A percentile compares a stretch with the other conserved stretches of the same genome.
These are phyloP conservation scores for Dentipellis sp. DNA, from an alignment of 768 basidiomycete genomes.

Conservation along the genomic window DNA sequence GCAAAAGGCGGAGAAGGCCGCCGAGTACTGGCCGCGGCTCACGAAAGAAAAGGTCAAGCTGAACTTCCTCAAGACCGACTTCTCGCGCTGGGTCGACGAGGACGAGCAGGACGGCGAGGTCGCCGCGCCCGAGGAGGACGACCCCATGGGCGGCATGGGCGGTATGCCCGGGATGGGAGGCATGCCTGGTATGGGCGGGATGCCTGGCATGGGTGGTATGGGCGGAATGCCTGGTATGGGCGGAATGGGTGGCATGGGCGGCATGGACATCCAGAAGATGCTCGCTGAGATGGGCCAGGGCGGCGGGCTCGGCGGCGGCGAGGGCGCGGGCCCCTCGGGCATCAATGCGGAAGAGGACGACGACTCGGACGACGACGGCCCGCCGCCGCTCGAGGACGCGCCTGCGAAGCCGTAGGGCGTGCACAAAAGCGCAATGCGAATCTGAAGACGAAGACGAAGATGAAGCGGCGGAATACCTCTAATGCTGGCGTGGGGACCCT, in stretches of 20 bases:
- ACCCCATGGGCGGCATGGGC: conserved; percentile 29
- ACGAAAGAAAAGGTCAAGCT: conserved; percentile 81
- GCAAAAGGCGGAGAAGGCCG: conserved; percentile 68
- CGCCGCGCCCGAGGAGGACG: conserved; percentile 35
- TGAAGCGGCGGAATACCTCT: not conserved
- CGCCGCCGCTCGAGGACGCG: conserved; percentile 75
- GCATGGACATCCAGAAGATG: conserved; percentile 57
- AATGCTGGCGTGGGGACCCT: not conserved
- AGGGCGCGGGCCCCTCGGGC: conserved; percentile 15
- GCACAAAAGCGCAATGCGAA: not conserved
- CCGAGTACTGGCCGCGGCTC: conserved; percentile 88
- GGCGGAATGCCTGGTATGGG: conserved; percentile 35
- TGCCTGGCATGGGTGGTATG: conserved; percentile 45
- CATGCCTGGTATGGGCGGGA: conserved; percentile 33
- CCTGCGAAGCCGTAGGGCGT: conserved; percentile 28
- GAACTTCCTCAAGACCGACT: conserved; percentile 89
- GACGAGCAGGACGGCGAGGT: conserved; percentile 80
- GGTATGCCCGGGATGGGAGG: conserved; percentile 30
- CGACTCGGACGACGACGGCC: conserved; percentile 53
- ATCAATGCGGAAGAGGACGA: conserved; percentile 32
- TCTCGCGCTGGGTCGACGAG: conserved; percentile 93
- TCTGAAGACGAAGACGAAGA: not conserved
- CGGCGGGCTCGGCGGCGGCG: conserved; percentile 14
- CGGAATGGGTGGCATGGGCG: conserved; percentile 37
- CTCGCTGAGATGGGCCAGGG: conserved; percentile 27